A percentile compares a stretch with the other conserved stretches of the same genome.
Conservation (phyloP, 2,329 filamentous ascomycete species). For the Shiraia sp. region DNA sequence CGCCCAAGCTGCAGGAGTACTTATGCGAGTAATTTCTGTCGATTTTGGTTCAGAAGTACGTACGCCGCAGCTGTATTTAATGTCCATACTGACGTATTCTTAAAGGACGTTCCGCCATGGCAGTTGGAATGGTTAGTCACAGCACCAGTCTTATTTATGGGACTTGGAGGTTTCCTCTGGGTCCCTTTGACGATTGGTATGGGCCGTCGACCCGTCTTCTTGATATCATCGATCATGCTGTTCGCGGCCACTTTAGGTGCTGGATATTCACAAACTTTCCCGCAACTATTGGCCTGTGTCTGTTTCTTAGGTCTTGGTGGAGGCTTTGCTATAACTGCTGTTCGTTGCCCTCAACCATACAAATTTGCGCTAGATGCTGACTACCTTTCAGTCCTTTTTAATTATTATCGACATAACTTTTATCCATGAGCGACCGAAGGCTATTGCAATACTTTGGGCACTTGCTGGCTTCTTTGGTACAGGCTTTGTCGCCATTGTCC, state of each 20-base stretch:
- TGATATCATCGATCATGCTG: conserved; percentile 34
- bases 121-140: conserved; percentile 29
- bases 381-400: conserved; percentile 32
- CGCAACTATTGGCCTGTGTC: conserved; percentile 30
- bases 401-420: conserved; percentile 47
- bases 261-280: conserved; percentile 27
- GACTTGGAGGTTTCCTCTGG: conserved; percentile 44
- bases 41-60: conserved; percentile 21
- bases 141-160: conserved; percentile 39
- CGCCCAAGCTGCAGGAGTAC: conserved; percentile 22
- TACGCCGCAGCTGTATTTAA: neutral
- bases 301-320: conserved; percentile 42
- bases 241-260: conserved; percentile 33
- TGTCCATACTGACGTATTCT: neutral
- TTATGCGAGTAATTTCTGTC: conserved; percentile 13
- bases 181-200: conserved; percentile 44
- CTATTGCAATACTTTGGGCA: conserved; percentile 43
- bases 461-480: conserved; percentile 29
- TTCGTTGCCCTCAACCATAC: conserved; percentile 14
- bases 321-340: conserved; percentile 34
- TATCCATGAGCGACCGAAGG: conserved; percentile 43
- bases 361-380: conserved; percentile 1
- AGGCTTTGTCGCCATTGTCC: conserved; percentile 27
- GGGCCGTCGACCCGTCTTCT: conserved; percentile 44
- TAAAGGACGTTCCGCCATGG: conserved; percentile 27